Base-by-base conservation (phyloP, 805 yeast species). In the Zygosaccharomyces gambellarensis region DNA sequence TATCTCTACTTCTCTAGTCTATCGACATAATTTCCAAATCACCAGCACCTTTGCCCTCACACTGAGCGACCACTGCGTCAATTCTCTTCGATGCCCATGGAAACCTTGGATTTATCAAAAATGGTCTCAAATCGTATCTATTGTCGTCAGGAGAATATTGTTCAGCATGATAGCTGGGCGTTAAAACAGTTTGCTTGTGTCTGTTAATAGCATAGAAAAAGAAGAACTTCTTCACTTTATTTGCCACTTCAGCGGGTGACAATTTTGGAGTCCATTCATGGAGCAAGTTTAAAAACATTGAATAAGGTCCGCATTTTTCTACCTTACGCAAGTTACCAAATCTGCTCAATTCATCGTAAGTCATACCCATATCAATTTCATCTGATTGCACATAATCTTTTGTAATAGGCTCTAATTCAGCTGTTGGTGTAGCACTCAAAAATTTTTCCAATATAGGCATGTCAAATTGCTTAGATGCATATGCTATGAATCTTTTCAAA, bases 141-240 rank as follows among this genome's bases (percentile, higher is more conserved):
- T 94, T 94, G 68, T 94, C 99, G 68, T 94, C 99, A 1, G 99
- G 97, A 2, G 98, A 90, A 64, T 94, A 94, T 62, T 88, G 95
- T 67, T 94, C 99, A 0, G 99, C 99, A 61, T 94, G 99, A 63
- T 94, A 94, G 32, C 95, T 80, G 11, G 99, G 99, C 0, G 99
- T 94, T 66, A 90, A 77, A n/a, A 92, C 90, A 1, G 99, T 94
- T 82, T 88, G 94, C 70, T 94, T 94, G 69, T 94, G 99, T 61
- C 99, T 82, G 68, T 94, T 94, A 49, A 94, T 80, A 4, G 97
- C 96, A 69, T 94, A 95, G 65, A 80, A 94, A 74, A 86, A 90
- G 77, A 87, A 94, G 70, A 94, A 94, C 48, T 82, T 76, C 67
- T 94, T 92, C 9, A 94, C 99, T 65, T 95, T 95, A 40, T 81